Base-by-base conservation (phyloP, 1,139 yeast genomes). In the Yamadazyma dushanensis region DNA sequence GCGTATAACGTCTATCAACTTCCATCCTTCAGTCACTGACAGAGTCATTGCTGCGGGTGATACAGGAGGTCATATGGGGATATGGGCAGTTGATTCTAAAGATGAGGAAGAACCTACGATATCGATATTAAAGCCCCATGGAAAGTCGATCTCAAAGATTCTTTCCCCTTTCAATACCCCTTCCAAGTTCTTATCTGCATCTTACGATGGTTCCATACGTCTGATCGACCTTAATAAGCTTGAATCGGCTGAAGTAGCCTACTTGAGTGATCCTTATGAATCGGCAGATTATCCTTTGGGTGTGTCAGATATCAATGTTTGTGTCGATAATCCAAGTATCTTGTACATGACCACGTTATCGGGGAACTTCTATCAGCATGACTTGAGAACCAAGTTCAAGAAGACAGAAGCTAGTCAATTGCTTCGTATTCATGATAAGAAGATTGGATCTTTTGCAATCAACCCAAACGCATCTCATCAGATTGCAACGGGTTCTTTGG, bases 181-280 rank as follows among this genome's bases (percentile, higher is more conserved):
- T 4, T 66, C 77, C 21, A 75, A 76, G 43, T 68, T 90, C 1
- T 72, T 79, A 30, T 78, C 94, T 0, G 72, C 83, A 8, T 82
- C 95, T 1, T 90, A 90, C 54, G 98, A 92, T 59, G 96, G 97
- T 0, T 80, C 94, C 0, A 72, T 90, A 4, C 66, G 97, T 37
- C 61, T 71, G 22, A 66, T 88, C 40, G 96, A 92, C 54, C 59
- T 92, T 40, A 66, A 71, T 29, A 76, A 76, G 31, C 69, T 81
- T 40, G 61, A 73, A 28, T 77, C 89, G 7, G 56, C 72, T 2
- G 94, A 87, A 44, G 57, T 80, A 2, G 56, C 75, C 2, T 72
- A 72, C 29, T 63, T 81, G 35, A 70, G 66, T 38, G 82, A 78
- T 47, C 77, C 74, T 3, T 65, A 68, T 49, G 70, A 57, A 27